A percentile compares a stretch with the other conserved stretches of the same genome.
Conservation (phyloP, 2,329 filamentous ascomycete genomes). For the Hypomyces perniciosus region DNA sequence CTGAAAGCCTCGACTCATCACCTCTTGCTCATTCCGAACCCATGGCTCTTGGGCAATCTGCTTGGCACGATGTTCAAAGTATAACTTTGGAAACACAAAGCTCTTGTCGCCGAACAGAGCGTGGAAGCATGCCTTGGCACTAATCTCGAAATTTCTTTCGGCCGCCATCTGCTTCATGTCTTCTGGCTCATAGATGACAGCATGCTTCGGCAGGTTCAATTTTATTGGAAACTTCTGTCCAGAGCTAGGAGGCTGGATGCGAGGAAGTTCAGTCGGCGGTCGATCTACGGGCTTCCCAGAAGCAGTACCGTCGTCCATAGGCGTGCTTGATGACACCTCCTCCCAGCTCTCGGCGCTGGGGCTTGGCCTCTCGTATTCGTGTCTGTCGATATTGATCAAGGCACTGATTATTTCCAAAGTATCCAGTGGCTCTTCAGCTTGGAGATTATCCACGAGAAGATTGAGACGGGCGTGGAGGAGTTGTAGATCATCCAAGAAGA, state of each 20-base stretch:
- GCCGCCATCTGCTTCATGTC: constrained; percentile 71
- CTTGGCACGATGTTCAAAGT: constrained; percentile 73
- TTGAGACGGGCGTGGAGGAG: constrained; percentile 80
- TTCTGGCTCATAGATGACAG: constrained; percentile 77
- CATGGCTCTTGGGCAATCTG: constrained; percentile 84
- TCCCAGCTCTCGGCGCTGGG: constrained; percentile 89
- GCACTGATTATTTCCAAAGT: constrained; percentile 65
- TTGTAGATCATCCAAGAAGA: constrained; percentile 81
- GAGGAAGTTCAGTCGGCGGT: constrained; percentile 29
- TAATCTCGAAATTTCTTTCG: constrained; percentile 82
- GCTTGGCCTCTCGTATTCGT: constrained; percentile 51
- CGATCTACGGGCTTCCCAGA: constrained; percentile 31
- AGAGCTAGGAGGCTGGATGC: constrained; percentile 28
- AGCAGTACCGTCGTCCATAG: constrained; percentile 51
- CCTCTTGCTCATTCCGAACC: constrained; percentile 62
- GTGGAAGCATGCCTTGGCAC: constrained; percentile 90
- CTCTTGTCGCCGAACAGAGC: constrained; percentile 96
- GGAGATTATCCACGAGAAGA: constrained; percentile 74
- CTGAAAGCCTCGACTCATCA: constrained; percentile 70
- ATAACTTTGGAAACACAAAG: constrained; percentile 85
- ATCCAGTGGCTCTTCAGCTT: constrained; percentile 62
- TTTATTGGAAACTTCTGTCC: constrained; percentile 49
- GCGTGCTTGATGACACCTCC: constrained; percentile 58
- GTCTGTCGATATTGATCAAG: constrained; percentile 68
- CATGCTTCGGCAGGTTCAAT: constrained; percentile 73